Evolutionary conservation across 139 green algal species (phyloP).

Genomic region (Ulvella scutata): DNA sequence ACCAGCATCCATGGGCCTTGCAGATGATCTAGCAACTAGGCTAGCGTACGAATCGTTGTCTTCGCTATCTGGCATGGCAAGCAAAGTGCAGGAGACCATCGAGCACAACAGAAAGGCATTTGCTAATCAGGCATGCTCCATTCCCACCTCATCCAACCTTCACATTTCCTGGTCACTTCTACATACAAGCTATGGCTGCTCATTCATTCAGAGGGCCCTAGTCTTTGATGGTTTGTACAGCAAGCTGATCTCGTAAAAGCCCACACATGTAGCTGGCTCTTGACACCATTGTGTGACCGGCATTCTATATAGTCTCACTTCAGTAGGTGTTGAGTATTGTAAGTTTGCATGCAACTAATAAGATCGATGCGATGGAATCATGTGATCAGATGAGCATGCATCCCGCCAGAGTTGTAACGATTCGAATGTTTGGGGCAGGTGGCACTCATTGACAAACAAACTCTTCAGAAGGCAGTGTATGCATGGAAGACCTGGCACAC

Average conservation of each 20-base stretch:
- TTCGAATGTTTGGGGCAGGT: constrained; percentile 25
- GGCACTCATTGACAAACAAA: constrained; percentile 7
- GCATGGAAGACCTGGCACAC: constrained; percentile 26
- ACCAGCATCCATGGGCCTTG: constrained; percentile 29
- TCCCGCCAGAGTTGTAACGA: background rate
- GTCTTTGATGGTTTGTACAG: constrained; percentile 24
- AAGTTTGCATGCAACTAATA: background rate
- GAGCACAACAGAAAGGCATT: constrained; percentile 53
- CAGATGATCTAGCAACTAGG: constrained; percentile 52
- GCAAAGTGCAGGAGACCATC: constrained; percentile 66
- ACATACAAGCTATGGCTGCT: no score
- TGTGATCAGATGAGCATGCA: background rate
- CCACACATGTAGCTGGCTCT: no score
- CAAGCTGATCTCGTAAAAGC: background rate
- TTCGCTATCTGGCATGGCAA: constrained; percentile 58
- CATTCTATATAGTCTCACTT: background rate
- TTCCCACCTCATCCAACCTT: no score
- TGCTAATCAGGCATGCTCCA: no score
- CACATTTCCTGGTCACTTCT: no score
- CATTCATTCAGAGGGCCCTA: no score
- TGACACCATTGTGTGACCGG: no score
- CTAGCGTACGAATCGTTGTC: constrained; percentile 64
- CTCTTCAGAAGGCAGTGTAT: constrained; percentile 24
- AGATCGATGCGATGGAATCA: background rate
- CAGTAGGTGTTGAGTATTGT: background rate